Percentiles rank a stretch among this genome's conserved stretches.
These are phyloP conservation scores for Castanea mollissima DNA, from an alignment of 306 rosid species.

Conservation along the genomic window DNA sequence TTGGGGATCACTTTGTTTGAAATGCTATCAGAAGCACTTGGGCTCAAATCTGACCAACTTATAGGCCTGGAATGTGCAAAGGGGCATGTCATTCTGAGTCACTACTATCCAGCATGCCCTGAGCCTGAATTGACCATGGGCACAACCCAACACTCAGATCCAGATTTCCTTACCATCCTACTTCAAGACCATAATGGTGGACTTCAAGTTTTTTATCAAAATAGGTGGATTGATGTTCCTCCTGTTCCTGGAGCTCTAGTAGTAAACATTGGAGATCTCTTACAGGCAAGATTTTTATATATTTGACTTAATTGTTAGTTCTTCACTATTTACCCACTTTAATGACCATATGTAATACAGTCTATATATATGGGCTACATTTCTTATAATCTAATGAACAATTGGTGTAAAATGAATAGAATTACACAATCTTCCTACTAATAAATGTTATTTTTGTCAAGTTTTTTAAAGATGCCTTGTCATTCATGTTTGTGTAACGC, in stretches of 20 bases:
- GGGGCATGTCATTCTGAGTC: conserved; percentile 30
- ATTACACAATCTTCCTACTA: background rate
- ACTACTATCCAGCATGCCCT: conserved; percentile 73
- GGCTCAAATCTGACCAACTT: conserved; percentile 42
- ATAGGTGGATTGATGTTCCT: conserved; percentile 40
- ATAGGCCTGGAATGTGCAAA: conserved; percentile 45
- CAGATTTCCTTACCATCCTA: conserved; percentile 51
- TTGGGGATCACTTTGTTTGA: conserved; percentile 43
- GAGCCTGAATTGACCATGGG: conserved; percentile 55
- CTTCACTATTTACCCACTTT: no score
- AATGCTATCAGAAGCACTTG: conserved; percentile 62
- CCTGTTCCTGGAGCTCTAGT: conserved; percentile 50
- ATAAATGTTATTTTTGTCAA: background rate
- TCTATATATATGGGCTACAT: no score
- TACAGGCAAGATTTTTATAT: conserved; percentile 34
- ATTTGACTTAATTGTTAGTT: no score
- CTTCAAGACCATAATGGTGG: conserved; percentile 64
- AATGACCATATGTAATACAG: no score
- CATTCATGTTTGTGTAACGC: background rate
- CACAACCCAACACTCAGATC: conserved; percentile 43
- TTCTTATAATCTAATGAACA: background rate
- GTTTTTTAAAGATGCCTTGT: background rate
- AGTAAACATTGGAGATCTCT: conserved; percentile 50
- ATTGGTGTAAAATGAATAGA: background rate
- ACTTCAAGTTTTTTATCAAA: conserved; percentile 42